Conservation (phyloP, 371 early-diverging fungal species). For the Batkoa obscura region DNA sequence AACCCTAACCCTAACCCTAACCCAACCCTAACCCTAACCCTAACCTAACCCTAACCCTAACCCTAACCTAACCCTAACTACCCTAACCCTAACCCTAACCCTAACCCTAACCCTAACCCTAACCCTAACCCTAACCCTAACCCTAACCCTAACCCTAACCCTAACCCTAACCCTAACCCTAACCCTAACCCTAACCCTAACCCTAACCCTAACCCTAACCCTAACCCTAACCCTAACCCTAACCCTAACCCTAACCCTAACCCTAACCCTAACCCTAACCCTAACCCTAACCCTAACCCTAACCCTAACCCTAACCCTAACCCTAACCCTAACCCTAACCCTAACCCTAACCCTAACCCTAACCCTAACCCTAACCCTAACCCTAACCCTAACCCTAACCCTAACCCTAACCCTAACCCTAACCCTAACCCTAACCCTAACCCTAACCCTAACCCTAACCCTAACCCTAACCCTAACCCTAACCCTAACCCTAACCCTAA, state of each 20-base stretch:
- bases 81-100: slow-evolving; percentile 6
- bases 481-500: too few relatives aligned
- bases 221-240: slow-evolving; percentile 10
- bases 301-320: slow-evolving; percentile 5
- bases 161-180: slow-evolving; percentile 5
- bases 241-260: slow-evolving; percentile 7
- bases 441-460: neutral
- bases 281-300: slow-evolving; percentile 6
- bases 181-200: slow-evolving; percentile 5
- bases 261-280: slow-evolving; percentile 7
- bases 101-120: slow-evolving; percentile 6
- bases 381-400: slow-evolving; percentile 7
- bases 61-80: neutral
- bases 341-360: slow-evolving; percentile 7
- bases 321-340: slow-evolving; percentile 7
- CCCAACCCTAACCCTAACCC: slow-evolving; percentile 1
- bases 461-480: neutral
- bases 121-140: slow-evolving; percentile 7
- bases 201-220: slow-evolving; percentile 8
- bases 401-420: slow-evolving; percentile 7
- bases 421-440: neutral
- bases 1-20: slow-evolving; percentile 7
- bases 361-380: slow-evolving; percentile 8
- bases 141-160: slow-evolving; percentile 5
- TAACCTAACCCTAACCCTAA: neutral